Evolutionary conservation across 176 grass and related monocot species (phyloP), one percentile per base, ranked within the genome.

Genomic region (Zizania latifolia): DNA sequence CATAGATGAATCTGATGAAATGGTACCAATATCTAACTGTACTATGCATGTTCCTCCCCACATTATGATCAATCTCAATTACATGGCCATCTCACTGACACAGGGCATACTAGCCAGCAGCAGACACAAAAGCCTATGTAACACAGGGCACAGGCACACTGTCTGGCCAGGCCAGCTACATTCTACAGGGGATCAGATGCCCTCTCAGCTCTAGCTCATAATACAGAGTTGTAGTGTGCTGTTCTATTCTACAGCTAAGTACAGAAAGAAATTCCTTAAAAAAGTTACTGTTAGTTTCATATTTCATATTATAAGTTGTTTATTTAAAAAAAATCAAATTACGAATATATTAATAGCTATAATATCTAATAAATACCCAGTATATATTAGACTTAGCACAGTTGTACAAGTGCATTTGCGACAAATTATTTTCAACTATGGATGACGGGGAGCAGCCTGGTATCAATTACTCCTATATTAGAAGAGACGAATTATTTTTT

Each of bases 151-250:
- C 37, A 55, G n/a, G n/a, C n/a, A n/a, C n/a, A n/a, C n/a, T n/a
- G n/a, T n/a, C n/a, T n/a, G n/a, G n/a, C n/a, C 1, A n/a, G n/a
- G n/a, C 70, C 70, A 72, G 32, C 70, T 72, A 51, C 45, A 50
- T 19, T 51, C 51, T 35, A 15, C 46, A n/a, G 21, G 50, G 71
- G 22, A 74, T 79, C 65, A 31, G 77, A 72, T 72, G 69, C 53
- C 54, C 24, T n/a, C 23, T 74, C 53, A 2, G 19, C 19, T 51
- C 6, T 51, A 51, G 43, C 43, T 46, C 11, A 40, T 43, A 6
- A 48, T 19, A 19, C 44, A 48, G 19, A 48, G 44, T 16, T 2
- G 5, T 48, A 48, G 44, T 48, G 43, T 15, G 15, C 17, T 46
- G 8, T 15, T 12, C 15, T 51, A 9, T n/a, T 19, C 46, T 10